Base-by-base conservation (phyloP, 2,329 filamentous ascomycete genomes). In the Didymella keratinophila region DNA sequence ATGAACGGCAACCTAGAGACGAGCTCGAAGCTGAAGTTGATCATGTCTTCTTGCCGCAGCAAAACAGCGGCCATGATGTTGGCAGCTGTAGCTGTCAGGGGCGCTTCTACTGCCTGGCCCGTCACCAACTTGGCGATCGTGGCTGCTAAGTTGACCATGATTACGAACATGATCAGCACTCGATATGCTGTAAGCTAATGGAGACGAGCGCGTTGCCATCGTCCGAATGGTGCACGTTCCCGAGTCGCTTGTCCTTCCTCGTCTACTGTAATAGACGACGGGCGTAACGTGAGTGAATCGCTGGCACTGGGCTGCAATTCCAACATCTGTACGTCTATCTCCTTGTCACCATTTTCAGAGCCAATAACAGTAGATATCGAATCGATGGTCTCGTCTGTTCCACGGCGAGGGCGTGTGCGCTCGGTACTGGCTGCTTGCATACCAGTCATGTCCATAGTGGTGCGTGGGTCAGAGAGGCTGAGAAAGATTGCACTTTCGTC, bases 1-100 rank as follows among this genome's bases (percentile, higher is more conserved):
- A 30, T 64, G 9, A 48, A 34, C 3, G 74, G 73, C 9, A 68
- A 52, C n/a, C 63, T 71, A n/a, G 74, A 73, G 16, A 70, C 63
- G 7, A 67, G 42, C 7, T 51, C 27, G 50, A 71, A 77, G 37
- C 70, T 64, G 4, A 57, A 7, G 54, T 76, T 78, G 61, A 76
- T 61, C 6, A 74, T 37, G 18, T 71, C 71, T 46, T 77, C 76
- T 42, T 77, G 71, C 2, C 76, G 71, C 8, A 72, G 52, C 7
- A 74, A 23, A 6, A 76, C 67, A n/a, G 73, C 62, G 18, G 65
- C 60, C 23, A 70, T 60, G 41, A 77, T 58, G 57, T 80, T 79
- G 48, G 69, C 55, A 2, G 76, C 71, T 4, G 74, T 70, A 3
- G 71, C 72, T 16, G 71, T 71, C 2, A 71, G 60, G 6, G 58